Conservation (phyloP, 2,329 filamentous ascomycete genomes). For the Chaetothyriales sp. region DNA sequence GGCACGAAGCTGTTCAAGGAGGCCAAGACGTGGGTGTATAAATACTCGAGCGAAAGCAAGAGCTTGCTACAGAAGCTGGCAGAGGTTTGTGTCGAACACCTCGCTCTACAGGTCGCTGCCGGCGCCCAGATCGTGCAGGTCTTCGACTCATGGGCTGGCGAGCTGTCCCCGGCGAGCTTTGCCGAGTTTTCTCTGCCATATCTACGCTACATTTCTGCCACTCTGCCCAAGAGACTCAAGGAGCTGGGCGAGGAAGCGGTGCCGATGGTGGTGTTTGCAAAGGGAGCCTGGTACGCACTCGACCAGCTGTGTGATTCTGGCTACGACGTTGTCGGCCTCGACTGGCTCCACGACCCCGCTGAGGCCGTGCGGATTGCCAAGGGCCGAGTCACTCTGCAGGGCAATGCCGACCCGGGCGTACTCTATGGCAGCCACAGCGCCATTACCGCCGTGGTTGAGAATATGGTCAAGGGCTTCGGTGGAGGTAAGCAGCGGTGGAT, state of each 20-base stretch:
- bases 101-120: constrained; percentile 80
- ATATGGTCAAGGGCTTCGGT: constrained; percentile 75
- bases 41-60: constrained; percentile 66
- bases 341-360: constrained; percentile 84
- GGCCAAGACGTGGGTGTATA: constrained; percentile 94
- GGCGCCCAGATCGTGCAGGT: constrained; percentile 94
- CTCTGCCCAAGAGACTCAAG: constrained; percentile 58
- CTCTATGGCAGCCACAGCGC: constrained; percentile 70
- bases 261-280: constrained; percentile 96
- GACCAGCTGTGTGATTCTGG: constrained; percentile 74
- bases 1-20: constrained; percentile 90
- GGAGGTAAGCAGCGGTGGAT: constrained; percentile 88
- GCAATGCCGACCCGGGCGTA: constrained; percentile 88
- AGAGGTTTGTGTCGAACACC: constrained; percentile 84
- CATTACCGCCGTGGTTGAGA: constrained; percentile 68
- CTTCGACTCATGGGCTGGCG: constrained; percentile 96
- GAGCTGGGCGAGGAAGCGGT: constrained; percentile 65
- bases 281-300: constrained; percentile 90
- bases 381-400: constrained; percentile 69
- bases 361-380: constrained; percentile 68
- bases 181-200: constrained; percentile 75
- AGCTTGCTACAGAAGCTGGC: constrained; percentile 77
- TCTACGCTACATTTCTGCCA: constrained; percentile 64
- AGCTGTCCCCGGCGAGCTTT: constrained; percentile 73
- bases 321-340: constrained; percentile 85